A percentile compares a stretch with the other conserved stretches of the same genome.
These are phyloP conservation scores for Liquidambar formosana DNA, from an alignment of 164 flowering plant genomes.

Conservation along the genomic window DNA sequence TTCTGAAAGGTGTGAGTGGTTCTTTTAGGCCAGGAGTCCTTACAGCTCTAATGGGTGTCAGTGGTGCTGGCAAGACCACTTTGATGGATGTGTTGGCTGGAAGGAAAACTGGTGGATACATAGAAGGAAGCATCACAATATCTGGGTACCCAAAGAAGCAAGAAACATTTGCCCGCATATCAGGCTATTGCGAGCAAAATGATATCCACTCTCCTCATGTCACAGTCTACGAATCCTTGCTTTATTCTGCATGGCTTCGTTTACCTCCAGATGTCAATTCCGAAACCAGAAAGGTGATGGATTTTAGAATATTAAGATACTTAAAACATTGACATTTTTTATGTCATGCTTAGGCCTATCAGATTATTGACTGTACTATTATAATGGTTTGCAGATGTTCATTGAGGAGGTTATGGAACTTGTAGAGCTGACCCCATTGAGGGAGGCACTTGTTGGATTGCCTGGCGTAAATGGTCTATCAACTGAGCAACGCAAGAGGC, in stretches of 20 bases:
- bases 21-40: slow-evolving; percentile 56
- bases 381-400: slow-evolving; percentile 42
- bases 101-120: slow-evolving; percentile 50
- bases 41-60: slow-evolving; percentile 57
- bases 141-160: slow-evolving; percentile 56
- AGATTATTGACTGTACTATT: background rate
- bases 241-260: slow-evolving; percentile 68
- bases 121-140: slow-evolving; percentile 38
- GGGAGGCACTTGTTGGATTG: slow-evolving; percentile 58
- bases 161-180: slow-evolving; percentile 47
- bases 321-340: too few species aligned
- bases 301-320: background rate
- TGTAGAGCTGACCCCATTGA: slow-evolving; percentile 51
- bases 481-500: slow-evolving; percentile 64
- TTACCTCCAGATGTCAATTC: slow-evolving; percentile 46
- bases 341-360: background rate
- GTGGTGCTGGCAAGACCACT: slow-evolving; percentile 58
- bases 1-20: slow-evolving; percentile 49
- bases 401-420: slow-evolving; percentile 71
- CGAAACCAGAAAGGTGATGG: slow-evolving; percentile 48
- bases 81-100: slow-evolving; percentile 54
- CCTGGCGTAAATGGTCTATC: slow-evolving; percentile 63
- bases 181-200: slow-evolving; percentile 58
- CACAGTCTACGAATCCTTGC: slow-evolving; percentile 50
- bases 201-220: slow-evolving; percentile 57